Evolutionary conservation across 2,329 filamentous ascomycete species (phyloP).

Genomic region (Metarhizium guizhouense): DNA sequence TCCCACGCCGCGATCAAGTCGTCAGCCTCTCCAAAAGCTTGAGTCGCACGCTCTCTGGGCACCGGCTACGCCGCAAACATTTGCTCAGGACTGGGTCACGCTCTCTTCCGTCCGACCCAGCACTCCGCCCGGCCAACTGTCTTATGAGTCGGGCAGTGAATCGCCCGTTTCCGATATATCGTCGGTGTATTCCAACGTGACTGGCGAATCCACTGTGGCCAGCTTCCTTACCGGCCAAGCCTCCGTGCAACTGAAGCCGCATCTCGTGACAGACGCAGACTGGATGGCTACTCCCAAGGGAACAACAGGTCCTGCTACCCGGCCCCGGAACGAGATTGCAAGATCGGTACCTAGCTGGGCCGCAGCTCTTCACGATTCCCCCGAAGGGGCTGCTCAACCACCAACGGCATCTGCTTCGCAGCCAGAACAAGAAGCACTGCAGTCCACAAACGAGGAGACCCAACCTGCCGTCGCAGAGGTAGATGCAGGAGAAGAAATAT

Average conservation of each 20-base stretch:
- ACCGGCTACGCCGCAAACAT: neutral
- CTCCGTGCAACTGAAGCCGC: neutral
- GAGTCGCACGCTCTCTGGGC: slow-evolving; percentile 6
- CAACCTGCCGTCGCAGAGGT: neutral
- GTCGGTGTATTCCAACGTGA: slow-evolving; percentile 6
- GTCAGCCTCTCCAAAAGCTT: neutral
- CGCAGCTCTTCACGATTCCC: neutral
- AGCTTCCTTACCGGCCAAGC: slow-evolving; percentile 1
- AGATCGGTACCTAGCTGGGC: neutral
- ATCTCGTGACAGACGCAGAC: neutral
- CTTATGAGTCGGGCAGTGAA: slow-evolving; percentile 8
- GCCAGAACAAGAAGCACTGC: neutral
- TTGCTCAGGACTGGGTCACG: slow-evolving; percentile 7
- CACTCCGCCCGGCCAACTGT: slow-evolving; percentile 1
- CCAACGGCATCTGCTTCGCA: neutral
- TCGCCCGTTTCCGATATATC: slow-evolving; percentile 10
- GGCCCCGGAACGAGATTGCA: neutral
- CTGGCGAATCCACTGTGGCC: slow-evolving; percentile 6
- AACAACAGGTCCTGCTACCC: neutral
- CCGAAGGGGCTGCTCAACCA: neutral
- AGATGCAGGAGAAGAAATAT: neutral
- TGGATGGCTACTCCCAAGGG: neutral
- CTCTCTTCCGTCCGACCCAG: slow-evolving; percentile 7
- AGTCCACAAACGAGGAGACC: neutral
- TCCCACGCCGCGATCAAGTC: neutral